phyloP scores from a whole-genome alignment of 139 green algal species.

The Chlorella sp. region DNA sequence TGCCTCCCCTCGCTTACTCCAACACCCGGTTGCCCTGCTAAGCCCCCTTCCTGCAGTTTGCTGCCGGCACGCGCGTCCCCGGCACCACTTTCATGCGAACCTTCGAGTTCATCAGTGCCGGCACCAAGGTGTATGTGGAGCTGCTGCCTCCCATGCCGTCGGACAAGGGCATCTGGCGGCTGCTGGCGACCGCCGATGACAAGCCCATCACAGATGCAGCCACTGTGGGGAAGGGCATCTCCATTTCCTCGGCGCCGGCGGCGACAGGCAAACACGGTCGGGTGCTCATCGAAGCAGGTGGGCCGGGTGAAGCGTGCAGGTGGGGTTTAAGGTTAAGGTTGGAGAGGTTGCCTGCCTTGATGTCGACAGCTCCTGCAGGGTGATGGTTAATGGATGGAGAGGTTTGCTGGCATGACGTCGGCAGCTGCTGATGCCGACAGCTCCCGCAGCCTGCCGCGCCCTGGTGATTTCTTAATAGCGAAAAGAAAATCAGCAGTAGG shows the following conservation, averaged over 20 bases:
- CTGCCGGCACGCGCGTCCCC: background rate
- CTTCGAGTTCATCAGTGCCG: background rate
- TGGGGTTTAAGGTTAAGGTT: background rate
- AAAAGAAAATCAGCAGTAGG: no score
- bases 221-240: background rate
- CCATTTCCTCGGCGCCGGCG: background rate
- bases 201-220: background rate
- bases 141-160: background rate
- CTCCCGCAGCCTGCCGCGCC: no score
- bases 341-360: background rate
- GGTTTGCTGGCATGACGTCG: background rate
- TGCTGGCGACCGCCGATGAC: background rate
- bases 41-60: background rate
- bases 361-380: no score
- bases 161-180: background rate
- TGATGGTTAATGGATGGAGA: no score
- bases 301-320: background rate
- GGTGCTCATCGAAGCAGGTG: background rate
- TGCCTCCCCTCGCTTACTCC: background rate
- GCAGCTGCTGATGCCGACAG: background rate
- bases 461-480: no score
- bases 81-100: background rate
- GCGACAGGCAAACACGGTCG: background rate
- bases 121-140: background rate
- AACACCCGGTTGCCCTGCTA: background rate